Conservation (phyloP, 2,329 filamentous ascomycete species). For the Colletotrichum abscissum region DNA sequence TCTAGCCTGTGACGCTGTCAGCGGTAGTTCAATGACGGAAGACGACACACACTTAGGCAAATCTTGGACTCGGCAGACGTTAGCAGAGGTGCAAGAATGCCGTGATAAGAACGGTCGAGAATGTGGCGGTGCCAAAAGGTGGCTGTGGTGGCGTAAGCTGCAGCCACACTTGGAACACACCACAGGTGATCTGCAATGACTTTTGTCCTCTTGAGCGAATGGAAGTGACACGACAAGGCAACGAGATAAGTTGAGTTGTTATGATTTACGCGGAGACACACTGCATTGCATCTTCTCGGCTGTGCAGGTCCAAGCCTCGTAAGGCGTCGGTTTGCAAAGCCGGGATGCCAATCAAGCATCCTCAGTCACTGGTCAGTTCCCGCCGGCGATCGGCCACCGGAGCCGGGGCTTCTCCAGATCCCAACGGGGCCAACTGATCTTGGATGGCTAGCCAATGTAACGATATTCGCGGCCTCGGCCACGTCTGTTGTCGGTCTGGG, state of each 20-base stretch:
- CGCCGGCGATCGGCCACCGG: neutral
- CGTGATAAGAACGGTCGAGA: neutral
- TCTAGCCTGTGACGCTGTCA: neutral
- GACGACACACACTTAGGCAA: neutral
- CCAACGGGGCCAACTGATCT: neutral
- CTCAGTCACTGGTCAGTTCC: neutral
- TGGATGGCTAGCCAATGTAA: neutral
- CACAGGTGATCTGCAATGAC: neutral
- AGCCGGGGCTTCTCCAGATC: neutral
- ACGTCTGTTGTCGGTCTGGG: neutral
- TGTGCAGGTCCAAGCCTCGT: constrained; percentile 11
- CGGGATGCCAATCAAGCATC: neutral
- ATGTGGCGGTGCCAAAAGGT: neutral
- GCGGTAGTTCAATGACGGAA: neutral
- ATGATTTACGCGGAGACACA: neutral
- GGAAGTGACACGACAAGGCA: constrained; percentile 4
- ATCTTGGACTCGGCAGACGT: neutral
- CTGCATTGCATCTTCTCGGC: neutral
- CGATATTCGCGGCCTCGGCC: neutral
- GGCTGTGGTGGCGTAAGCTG: neutral
- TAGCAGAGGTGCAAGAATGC: neutral
- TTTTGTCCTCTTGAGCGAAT: neutral
- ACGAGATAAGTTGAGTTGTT: neutral
- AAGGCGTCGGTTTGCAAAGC: neutral
- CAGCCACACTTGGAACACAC: neutral